phyloP scores from a whole-genome alignment of 257 asterid genomes.

The Jacaranda mimosifolia region DNA sequence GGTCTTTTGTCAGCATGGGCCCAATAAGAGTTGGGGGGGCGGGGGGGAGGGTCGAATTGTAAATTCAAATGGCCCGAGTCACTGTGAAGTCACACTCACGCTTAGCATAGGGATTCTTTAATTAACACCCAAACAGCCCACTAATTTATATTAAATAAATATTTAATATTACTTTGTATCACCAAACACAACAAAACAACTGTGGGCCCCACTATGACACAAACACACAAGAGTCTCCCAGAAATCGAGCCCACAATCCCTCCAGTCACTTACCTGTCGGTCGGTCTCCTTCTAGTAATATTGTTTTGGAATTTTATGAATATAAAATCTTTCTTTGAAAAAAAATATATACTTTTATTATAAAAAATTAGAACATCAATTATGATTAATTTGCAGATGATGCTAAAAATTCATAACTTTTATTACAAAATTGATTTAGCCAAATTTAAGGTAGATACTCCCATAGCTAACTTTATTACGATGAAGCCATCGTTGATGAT shows the following conservation, averaged over 20 bases:
- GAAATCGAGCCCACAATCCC: background rate
- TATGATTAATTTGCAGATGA: too few species aligned
- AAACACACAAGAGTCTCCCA: background rate
- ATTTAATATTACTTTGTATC: background rate
- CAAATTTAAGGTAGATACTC: too few species aligned
- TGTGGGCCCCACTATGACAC: background rate
- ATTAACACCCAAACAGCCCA: background rate
- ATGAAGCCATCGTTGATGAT: too few species aligned
- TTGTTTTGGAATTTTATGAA: too few species aligned
- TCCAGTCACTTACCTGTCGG: slow-evolving; percentile 16
- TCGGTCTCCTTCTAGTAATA: background rate
- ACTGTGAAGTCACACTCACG: slow-evolving; percentile 13
- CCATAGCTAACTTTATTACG: too few species aligned
- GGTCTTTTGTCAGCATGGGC: background rate
- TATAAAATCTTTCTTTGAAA: too few species aligned
- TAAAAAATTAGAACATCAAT: too few species aligned
- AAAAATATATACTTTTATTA: too few species aligned
- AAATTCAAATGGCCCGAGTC: background rate
- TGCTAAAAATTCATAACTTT: too few species aligned
- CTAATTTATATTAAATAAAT: background rate
- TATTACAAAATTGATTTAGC: too few species aligned
- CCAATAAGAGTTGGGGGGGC: background rate
- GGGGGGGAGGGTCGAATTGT: background rate
- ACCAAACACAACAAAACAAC: background rate
- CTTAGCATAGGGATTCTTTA: background rate